phyloP scores from a whole-genome alignment of 192 early-diverging fungal genomes.

The Backusella psychrophila region DNA sequence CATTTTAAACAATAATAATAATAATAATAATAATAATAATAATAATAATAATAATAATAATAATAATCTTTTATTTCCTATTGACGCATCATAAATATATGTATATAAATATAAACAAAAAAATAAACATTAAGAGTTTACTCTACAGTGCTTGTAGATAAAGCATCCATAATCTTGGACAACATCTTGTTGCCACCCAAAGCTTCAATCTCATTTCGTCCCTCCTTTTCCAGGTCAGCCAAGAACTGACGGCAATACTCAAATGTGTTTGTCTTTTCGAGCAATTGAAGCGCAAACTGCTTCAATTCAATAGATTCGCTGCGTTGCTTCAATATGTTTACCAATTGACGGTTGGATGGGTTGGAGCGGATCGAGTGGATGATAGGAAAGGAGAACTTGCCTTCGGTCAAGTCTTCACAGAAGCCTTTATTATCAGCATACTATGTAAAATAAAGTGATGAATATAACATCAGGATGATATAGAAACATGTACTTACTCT shows the following conservation, averaged over 20 bases:
- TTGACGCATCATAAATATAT: no score
- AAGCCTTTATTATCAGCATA: conserved; percentile 96
- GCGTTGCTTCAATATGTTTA: conserved; percentile 89
- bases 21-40: no score
- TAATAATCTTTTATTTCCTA: no score
- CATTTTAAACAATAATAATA: no score
- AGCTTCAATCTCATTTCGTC: conserved; percentile 57
- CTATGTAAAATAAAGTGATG: conserved; percentile 28
- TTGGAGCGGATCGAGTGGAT: conserved; percentile 79
- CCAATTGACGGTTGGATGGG: conserved; percentile 62
- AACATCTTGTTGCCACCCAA: conserved; percentile 81
- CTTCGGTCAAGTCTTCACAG: conserved; percentile 98
- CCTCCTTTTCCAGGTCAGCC: conserved; percentile 57
- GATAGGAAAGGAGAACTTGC: conserved; percentile 97
- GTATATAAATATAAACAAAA: no score
- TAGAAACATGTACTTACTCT: conserved; percentile 44
- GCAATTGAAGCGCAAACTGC: conserved; percentile 77
- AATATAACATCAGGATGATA: not conserved
- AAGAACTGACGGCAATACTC: conserved; percentile 74
- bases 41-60: no score
- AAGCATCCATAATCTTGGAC: conserved; percentile 51
- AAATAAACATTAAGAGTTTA: not conserved
- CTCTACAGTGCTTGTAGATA: not conserved
- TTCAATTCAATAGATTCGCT: conserved; percentile 84
- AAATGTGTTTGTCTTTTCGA: conserved; percentile 78